These are phyloP conservation scores for Bryoerythrophyllum caledonicum DNA, from an alignment of 225 moss, liverwort and hornwort genomes.

Conservation along the genomic window DNA sequence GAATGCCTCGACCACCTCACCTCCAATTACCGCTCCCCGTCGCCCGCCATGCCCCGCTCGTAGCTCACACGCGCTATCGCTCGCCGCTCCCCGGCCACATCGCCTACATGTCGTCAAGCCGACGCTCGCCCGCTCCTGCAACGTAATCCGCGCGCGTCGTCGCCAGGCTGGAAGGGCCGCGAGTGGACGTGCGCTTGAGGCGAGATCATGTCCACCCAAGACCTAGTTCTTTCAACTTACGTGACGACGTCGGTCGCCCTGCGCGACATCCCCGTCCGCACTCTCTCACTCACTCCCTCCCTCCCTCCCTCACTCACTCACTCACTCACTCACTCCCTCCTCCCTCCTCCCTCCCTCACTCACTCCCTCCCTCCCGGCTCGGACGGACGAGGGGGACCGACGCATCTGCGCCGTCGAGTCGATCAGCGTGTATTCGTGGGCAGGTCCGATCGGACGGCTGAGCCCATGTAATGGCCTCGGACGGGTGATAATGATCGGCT, in stretches of 20 bases:
- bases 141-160: constrained; percentile 16
- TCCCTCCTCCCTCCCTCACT: background rate
- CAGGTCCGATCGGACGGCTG: constrained; percentile 30
- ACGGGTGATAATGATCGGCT: background rate
- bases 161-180: background rate
- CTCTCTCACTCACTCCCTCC: constrained; percentile 17
- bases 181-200: background rate
- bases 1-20: background rate
- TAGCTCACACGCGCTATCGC: constrained; percentile 12
- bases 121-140: background rate
- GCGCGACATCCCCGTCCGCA: too few species aligned
- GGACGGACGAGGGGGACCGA: background rate
- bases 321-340: constrained; percentile 16
- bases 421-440: background rate
- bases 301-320: background rate
- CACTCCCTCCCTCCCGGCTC: background rate
- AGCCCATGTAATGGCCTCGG: constrained; percentile 29
- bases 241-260: constrained; percentile 9
- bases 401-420: constrained; percentile 18
- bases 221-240: constrained; percentile 28
- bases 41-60: background rate
- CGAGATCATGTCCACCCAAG: background rate
- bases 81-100: background rate
- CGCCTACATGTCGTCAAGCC: constrained; percentile 3
- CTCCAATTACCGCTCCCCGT: constrained; percentile 1